Conservation (phyloP, 2,329 filamentous ascomycete species). For the Biscogniauxia sp. region DNA sequence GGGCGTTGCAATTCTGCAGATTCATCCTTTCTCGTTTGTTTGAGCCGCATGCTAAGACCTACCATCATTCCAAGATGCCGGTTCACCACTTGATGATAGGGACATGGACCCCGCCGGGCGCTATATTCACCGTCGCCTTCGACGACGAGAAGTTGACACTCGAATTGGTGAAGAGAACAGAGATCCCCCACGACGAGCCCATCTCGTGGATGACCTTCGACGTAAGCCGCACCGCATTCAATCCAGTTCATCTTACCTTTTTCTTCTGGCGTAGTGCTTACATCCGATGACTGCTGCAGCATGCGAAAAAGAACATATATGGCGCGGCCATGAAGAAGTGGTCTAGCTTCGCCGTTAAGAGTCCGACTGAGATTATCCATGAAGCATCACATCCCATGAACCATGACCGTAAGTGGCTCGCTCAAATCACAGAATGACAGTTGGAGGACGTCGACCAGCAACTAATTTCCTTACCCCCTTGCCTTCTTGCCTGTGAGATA, state of each 20-base stretch:
- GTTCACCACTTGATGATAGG: constrained; percentile 87
- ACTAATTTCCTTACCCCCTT: no score
- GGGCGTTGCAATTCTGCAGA: constrained; percentile 2
- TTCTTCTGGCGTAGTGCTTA: constrained; percentile 13
- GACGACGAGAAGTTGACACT: constrained; percentile 77
- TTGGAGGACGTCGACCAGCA: not conserved
- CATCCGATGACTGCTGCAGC: constrained; percentile 45
- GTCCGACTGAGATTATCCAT: constrained; percentile 73
- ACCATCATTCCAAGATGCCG: constrained; percentile 56
- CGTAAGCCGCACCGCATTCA: constrained; percentile 48
- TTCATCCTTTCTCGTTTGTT: not conserved
- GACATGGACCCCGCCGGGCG: constrained; percentile 85
- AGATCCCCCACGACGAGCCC: constrained; percentile 78
- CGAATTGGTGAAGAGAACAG: constrained; percentile 74
- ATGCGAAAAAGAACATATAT: constrained; percentile 80
- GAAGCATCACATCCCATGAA: constrained; percentile 72
- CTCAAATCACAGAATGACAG: not conserved
- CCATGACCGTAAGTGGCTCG: constrained; percentile 62
- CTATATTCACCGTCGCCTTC: constrained; percentile 86
- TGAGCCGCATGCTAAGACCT: constrained; percentile 11
- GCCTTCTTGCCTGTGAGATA: constrained; percentile 36
- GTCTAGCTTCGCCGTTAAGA: constrained; percentile 76
- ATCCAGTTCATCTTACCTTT: not conserved
- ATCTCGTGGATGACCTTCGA: constrained; percentile 95
- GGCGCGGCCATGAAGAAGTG: constrained; percentile 93